Percentiles rank a stretch among this genome's conserved stretches.
Conservation (phyloP, 495 filamentous ascomycete genomes). For the Lentithecium fluviatile region DNA sequence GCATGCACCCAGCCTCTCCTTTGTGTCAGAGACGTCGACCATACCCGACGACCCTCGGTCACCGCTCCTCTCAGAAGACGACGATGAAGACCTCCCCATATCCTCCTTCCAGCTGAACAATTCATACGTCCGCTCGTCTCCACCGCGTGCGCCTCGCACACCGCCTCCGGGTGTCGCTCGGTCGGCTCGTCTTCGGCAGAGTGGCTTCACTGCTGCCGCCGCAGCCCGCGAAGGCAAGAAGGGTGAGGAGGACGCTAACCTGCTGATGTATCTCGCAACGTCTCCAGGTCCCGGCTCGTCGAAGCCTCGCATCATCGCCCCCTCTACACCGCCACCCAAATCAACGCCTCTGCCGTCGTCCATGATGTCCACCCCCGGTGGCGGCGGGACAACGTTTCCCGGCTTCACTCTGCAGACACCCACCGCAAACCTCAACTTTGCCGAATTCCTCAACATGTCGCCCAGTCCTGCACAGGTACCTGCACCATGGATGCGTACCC, state of each 20-base stretch:
- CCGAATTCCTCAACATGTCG: conserved; percentile 95
- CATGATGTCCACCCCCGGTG: conserved; percentile 84
- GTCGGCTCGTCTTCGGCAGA: conserved; percentile 37
- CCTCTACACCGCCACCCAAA: conserved; percentile 84
- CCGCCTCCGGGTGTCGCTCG: conserved; percentile 59
- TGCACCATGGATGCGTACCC: conserved; percentile 55
- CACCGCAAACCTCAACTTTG: conserved; percentile 79
- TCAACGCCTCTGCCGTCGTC: conserved; percentile 75
- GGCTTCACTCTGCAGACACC: conserved; percentile 60
- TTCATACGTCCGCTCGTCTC: conserved; percentile 65
- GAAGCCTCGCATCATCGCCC: conserved; percentile 60
- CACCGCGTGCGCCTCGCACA: conserved; percentile 61
- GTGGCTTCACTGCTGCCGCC: conserved; percentile 33
- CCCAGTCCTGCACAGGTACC: conserved; percentile 86
- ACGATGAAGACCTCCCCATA: conserved; percentile 72
- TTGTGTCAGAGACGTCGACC: conserved; percentile 69
- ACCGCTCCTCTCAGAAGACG: conserved; percentile 73
- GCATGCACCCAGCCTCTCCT: conserved; percentile 62
- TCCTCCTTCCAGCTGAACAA: conserved; percentile 65
- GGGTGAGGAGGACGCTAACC: conserved; percentile 85
- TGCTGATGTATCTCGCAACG: conserved; percentile 87
- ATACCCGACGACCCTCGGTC: conserved; percentile 59
- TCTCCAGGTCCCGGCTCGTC: conserved; percentile 60
- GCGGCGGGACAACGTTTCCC: conserved; percentile 57
- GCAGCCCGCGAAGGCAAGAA: conserved; percentile 39